Percentiles rank a stretch among this genome's conserved stretches.
Conservation (phyloP, 2,329 filamentous ascomycete species). For the Penicillium palitans region DNA sequence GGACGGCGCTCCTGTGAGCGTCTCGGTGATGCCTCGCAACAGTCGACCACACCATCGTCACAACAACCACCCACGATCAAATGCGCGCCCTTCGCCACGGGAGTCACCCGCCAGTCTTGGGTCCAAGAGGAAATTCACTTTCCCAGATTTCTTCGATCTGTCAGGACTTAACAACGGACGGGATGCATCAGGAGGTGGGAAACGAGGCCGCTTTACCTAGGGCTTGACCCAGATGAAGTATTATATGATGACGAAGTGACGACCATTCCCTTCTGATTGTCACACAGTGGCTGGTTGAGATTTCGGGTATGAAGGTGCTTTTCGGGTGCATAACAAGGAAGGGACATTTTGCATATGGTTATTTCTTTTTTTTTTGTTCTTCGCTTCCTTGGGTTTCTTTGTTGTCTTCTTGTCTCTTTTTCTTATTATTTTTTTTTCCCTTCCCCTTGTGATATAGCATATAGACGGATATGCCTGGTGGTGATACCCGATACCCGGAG, state of each 20-base stretch:
- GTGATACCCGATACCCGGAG: constrained; percentile 42
- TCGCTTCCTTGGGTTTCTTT: constrained; percentile 8
- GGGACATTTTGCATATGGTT: constrained; percentile 35
- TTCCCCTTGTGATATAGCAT: constrained; percentile 29
- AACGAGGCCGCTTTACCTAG: constrained; percentile 50
- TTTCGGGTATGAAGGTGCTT: constrained; percentile 21
- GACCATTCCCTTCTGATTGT: constrained; percentile 37
- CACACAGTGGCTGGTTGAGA: constrained; percentile 32
- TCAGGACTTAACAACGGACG: constrained; percentile 46
- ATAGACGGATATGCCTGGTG: constrained; percentile 37
- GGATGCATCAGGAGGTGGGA: constrained; percentile 48
- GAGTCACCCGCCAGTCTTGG: constrained; percentile 44
- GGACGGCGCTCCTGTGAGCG: constrained; percentile 40
- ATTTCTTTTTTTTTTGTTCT: constrained; percentile 13
- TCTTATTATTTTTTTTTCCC: constrained; percentile 6
- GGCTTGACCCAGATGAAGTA: constrained; percentile 6
- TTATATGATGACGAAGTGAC: constrained; percentile 36
- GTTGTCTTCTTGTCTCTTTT: constrained; percentile 7
- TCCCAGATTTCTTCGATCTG: constrained; percentile 53
- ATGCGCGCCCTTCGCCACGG: constrained; percentile 39
- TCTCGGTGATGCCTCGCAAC: constrained; percentile 47
- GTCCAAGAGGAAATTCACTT: constrained; percentile 50
- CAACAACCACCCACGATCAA: constrained; percentile 40
- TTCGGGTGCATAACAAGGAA: constrained; percentile 35
- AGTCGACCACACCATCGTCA: constrained; percentile 42